phyloP scores from a whole-genome alignment of 2,329 filamentous ascomycete species.

The Mycogone perniciosa region DNA sequence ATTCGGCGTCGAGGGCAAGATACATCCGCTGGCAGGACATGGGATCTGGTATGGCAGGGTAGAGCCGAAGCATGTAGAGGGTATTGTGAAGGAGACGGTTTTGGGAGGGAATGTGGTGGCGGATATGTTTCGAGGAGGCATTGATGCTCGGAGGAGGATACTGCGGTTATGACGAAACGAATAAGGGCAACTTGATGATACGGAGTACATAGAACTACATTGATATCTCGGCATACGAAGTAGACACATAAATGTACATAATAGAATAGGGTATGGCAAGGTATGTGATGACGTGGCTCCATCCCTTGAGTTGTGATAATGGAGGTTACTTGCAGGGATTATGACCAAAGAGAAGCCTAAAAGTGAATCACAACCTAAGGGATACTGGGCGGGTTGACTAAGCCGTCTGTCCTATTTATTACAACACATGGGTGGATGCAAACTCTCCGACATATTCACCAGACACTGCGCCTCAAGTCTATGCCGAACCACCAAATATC shows the following conservation, averaged over 20 bases:
- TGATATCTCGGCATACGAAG: too few relatives aligned
- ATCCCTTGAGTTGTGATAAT: background rate
- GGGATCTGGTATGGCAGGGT: conserved; percentile 81
- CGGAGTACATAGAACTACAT: too few relatives aligned
- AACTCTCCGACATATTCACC: too few relatives aligned
- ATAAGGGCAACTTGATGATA: conserved; percentile 4
- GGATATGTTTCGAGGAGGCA: conserved; percentile 67
- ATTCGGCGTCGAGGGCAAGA: conserved; percentile 30
- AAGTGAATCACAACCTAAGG: too few relatives aligned
- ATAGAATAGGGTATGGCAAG: too few relatives aligned
- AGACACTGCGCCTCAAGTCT: too few relatives aligned
- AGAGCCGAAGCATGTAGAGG: conserved; percentile 68
- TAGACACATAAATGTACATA: background rate
- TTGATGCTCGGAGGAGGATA: conserved; percentile 49
- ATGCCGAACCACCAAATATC: too few relatives aligned
- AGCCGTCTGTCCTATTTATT: too few relatives aligned
- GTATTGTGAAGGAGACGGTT: conserved; percentile 66
- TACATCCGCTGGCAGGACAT: conserved; percentile 58
- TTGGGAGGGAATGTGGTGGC: conserved; percentile 58
- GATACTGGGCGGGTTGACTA: too few relatives aligned
- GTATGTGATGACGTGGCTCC: too few relatives aligned
- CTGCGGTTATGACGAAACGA: conserved; percentile 32
- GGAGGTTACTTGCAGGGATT: background rate
- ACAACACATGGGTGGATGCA: too few relatives aligned
- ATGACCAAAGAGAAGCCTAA: background rate